A percentile compares a stretch with the other conserved stretches of the same genome.
Conservation (phyloP, 2,329 filamentous ascomycete genomes). For the Aspergillus sp. region DNA sequence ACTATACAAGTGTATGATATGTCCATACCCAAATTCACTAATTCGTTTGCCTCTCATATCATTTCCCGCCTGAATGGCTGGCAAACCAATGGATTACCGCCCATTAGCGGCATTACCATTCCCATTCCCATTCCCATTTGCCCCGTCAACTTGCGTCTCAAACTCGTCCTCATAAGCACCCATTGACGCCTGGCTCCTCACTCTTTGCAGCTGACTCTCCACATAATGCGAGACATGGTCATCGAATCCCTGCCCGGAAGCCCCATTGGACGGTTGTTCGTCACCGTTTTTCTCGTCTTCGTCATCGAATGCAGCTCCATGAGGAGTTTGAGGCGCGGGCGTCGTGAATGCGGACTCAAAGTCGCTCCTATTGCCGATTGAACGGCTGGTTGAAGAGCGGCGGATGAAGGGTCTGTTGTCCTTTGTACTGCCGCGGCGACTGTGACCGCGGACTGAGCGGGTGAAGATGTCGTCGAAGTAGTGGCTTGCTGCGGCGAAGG, state of each 20-base stretch:
- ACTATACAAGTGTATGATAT: background rate
- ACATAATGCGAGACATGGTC: conserved; percentile 79
- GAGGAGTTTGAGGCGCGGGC: conserved; percentile 23
- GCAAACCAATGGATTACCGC: background rate
- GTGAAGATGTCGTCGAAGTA: conserved; percentile 93
- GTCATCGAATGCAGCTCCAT: conserved; percentile 36
- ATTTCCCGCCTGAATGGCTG: too few relatives aligned
- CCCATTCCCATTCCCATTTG: conserved; percentile 25
- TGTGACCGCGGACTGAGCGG: conserved; percentile 48
- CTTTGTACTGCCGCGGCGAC: conserved; percentile 33
- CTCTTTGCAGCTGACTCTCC: conserved; percentile 72
- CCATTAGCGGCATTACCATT: background rate
- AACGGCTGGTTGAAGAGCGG: conserved; percentile 77
- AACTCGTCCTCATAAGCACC: conserved; percentile 62
- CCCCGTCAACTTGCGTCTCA: conserved; percentile 55
- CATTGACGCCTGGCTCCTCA: conserved; percentile 59
- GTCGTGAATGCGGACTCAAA: conserved; percentile 55
- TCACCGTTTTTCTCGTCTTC: conserved; percentile 31
- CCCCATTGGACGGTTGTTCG: conserved; percentile 23
- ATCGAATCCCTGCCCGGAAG: conserved; percentile 57
- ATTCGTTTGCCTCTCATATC: background rate
- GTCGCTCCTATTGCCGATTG: conserved; percentile 81
- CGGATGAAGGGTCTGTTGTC: conserved; percentile 59
- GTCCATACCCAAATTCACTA: background rate
- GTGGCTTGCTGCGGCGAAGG: conserved; percentile 77